Base-by-base conservation (phyloP, 2,329 filamentous ascomycete species). In the Alternaria ventricosa region DNA sequence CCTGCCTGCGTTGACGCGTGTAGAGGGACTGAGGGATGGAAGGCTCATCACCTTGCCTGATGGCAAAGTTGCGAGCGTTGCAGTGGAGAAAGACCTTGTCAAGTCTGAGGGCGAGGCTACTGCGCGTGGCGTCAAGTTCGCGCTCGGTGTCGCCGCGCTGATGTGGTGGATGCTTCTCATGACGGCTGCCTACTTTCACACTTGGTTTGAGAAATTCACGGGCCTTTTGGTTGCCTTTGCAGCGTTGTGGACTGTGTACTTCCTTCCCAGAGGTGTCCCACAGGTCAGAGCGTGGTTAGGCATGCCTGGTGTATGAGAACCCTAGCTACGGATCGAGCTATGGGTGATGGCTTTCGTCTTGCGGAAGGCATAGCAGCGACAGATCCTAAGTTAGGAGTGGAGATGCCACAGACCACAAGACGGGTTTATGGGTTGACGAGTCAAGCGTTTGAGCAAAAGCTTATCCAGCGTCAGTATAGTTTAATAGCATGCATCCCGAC, bases 121-220 rank as follows among this genome's bases (percentile, higher is more conserved):
- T 6, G 86, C 55, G 81, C 85, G 9, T 81, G 88, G 84, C 13
- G 82, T 91, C 68, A 87, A 89, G 66, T 81, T 82, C 74, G 70
- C 82, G 71, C 65, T 87, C 77, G 77, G 76, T 0, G 88, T 97
- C 25, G 86, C 91, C 18, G 89, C 81, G 0, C 74, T 97, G 75
- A 93, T 90, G 75, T 87, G 90, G 84, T 98, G 96, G 93, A 99
- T 99, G 96, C 81, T 99, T 78, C 85, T 98, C 65, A 99, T 99
- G 96, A 99, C 96, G 44, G 94, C 94, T 3, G 94, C 96, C 43
- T 99, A 95, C 85, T 99, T 99, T 76, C 96, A 99, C 80, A 99
- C 96, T 0, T 98, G 95, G 94, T 90, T 96, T 73, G 96, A 99
- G 84, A 99, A 98, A 90, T 82, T 84, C 55, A 85, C 84, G 15